These are phyloP conservation scores for Didymella lethalis DNA, from an alignment of 2,329 filamentous ascomycete genomes.

Conservation along the genomic window DNA sequence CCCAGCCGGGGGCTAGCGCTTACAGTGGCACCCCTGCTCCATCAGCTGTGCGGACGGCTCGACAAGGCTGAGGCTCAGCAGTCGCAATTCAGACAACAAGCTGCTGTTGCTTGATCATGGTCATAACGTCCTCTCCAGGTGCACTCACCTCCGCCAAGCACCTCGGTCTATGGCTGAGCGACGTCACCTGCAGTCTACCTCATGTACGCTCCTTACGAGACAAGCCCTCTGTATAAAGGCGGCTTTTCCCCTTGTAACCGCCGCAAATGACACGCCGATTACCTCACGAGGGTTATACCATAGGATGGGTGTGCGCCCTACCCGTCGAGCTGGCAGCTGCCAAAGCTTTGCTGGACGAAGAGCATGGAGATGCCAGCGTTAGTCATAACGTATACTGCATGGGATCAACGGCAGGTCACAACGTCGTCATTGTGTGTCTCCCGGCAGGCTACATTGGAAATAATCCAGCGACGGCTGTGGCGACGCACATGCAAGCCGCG, in stretches of 20 bases:
- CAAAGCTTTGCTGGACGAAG: slow-evolving; percentile 12
- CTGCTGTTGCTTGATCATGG: neutral
- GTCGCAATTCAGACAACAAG: neutral
- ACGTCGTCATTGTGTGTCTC: slow-evolving; percentile 37
- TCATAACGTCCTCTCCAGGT: neutral
- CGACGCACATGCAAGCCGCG: slow-evolving; percentile 39
- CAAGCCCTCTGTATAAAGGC: too few species aligned
- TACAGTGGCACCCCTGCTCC: too few species aligned
- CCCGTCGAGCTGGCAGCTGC: slow-evolving; percentile 25
- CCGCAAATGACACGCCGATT: slow-evolving; percentile 3
- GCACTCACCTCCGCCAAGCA: neutral
- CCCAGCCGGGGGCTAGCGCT: too few species aligned
- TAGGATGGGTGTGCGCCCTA: slow-evolving; percentile 29
- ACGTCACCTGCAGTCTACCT: neutral
- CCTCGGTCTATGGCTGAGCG: neutral
- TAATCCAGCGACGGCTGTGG: slow-evolving; percentile 44
- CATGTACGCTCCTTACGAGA: neutral
- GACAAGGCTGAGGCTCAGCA: neutral
- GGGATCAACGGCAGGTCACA: slow-evolving; percentile 40
- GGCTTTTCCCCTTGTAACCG: neutral
- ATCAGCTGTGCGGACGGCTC: neutral
- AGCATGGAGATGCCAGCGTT: slow-evolving; percentile 13
- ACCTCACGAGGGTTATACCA: slow-evolving; percentile 22
- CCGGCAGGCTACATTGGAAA: slow-evolving; percentile 44
- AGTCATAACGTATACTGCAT: slow-evolving; percentile 33